Evolutionary conservation across 75 land plant genomes (phyloP), one percentile per base, ranked within the genome.

Genomic region (Ceratopteris richardii): DNA sequence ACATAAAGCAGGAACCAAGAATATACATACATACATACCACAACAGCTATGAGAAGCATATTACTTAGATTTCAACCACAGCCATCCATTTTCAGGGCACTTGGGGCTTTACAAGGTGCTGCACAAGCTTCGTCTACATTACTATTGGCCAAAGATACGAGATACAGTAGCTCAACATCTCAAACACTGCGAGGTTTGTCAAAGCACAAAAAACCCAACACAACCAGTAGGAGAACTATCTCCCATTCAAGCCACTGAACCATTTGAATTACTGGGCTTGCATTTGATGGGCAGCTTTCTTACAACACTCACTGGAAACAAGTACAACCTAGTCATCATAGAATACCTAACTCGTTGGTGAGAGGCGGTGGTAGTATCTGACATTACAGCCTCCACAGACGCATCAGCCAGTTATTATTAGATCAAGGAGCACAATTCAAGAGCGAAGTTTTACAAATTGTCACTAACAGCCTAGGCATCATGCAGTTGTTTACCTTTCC

Each of bases 31-130:
- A 5, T 48, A 18, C 20, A 19, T 5, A 9, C 18, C 19, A 48
- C n/a, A n/a, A n/a, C n/a, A n/a, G n/a, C n/a, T n/a, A n/a, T n/a
- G n/a, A n/a, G n/a, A n/a, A n/a, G n/a, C n/a, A n/a, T n/a, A 9
- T 18, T 48, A 48, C 51, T 4, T 48, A 4, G 18, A 48, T 5
- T 48, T 48, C 19, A 5, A 48, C 51, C 54, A 52, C 14, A 28
- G 16, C 24, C 54, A 52, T 24, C 54, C 2, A 19, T 23, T 52
- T 4, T 52, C 54, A 26, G 54, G 54, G 2, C 54, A 52, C 23
- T 24, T 52, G 54, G 54, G 54, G 6, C 25, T 52, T 26, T 14
- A 52, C 28, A 52, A 52, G 29, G 54, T 52, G 14, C 54, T 52
- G 5, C 27, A 52, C 2, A 52, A 52, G 28, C 24, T 24, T 2